Evolutionary conservation across 257 asterid species (phyloP), one percentile per base, ranked within the genome.

Genomic region (Prunella vulgaris): DNA sequence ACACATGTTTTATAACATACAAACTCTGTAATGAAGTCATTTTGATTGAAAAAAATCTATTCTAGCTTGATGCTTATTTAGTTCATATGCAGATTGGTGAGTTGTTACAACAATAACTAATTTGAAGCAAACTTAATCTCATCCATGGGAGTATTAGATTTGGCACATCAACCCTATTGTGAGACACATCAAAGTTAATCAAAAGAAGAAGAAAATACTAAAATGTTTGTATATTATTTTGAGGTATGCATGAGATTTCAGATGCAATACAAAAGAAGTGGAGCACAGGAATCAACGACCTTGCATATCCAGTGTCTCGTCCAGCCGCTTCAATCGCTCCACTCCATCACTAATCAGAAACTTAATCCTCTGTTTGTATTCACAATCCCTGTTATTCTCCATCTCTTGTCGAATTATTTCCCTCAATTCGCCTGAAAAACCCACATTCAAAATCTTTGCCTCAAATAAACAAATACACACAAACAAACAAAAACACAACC

Each of bases 271-370:
- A 18, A 7, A 9, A 2, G 2, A 51, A 17, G 53, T 46, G 22
- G 2, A n/a, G 53, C 20, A 3, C 7, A 51, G 15, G 15, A 56
- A 71, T 64, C 56, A 87, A 27, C 60, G 87, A 17, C 97, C 99
- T 78, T 93, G 99, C 97, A 93, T 90, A 78, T 93, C 95, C 35
- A 93, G 96, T 5, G 88, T 93, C 84, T 90, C 96, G 49, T 88
- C 90, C 74, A 93, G 74, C 0, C 84, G 86, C 87, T 88, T 93
- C 73, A 90, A 68, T 74, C 93, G 87, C 80, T 90, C 93, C 60
- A 86, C 51, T 62, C 97, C 99, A 54, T 93, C 93, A 42, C 96
- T 91, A 22, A 90, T 82, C 85, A 93, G 72, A 69, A 84, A 90
- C 66, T 90, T 78, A 71, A 93, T 88, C 80, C 88, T 87, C 77